A percentile compares a stretch with the other conserved stretches of the same genome.
phyloP scores from a whole-genome alignment of 1,139 yeast species.

The Candida frijolesensis region DNA sequence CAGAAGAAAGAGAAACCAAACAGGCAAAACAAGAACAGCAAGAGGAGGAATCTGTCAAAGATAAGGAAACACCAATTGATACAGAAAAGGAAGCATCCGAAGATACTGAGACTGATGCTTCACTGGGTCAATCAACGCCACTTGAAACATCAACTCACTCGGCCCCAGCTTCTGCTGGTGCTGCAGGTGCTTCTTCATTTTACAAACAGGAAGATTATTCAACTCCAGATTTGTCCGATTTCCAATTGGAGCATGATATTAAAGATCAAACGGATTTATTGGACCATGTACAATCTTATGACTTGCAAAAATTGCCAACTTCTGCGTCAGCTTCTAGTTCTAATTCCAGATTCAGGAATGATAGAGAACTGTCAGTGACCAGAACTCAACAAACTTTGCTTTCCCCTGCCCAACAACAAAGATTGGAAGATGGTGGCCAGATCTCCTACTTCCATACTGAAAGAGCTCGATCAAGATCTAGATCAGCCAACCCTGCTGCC shows the following conservation, averaged over 20 bases:
- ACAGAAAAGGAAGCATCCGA: slow-evolving; percentile 3
- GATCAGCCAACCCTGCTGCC: slow-evolving; percentile 30
- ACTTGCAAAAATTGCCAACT: slow-evolving; percentile 40
- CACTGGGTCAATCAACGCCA: slow-evolving; percentile 1
- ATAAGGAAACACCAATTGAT: slow-evolving; percentile 5
- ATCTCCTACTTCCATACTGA: slow-evolving; percentile 51
- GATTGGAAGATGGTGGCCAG: slow-evolving; percentile 30
- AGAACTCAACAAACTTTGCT: slow-evolving; percentile 4
- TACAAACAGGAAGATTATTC: slow-evolving; percentile 36
- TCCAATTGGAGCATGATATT: slow-evolving; percentile 46
- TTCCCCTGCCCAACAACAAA: slow-evolving; percentile 12
- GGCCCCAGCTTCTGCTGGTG: slow-evolving; percentile 11
- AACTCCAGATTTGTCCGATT: slow-evolving; percentile 51
- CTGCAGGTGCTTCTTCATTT: slow-evolving; percentile 14
- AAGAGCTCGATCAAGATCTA: slow-evolving; percentile 32
- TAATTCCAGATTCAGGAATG: slow-evolving; percentile 4
- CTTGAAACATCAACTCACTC: slow-evolving; percentile 7
- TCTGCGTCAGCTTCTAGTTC: slow-evolving; percentile 3
- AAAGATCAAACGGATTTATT: slow-evolving; percentile 40
- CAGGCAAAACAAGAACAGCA: slow-evolving; percentile 15
- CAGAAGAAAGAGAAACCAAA: slow-evolving; percentile 11
- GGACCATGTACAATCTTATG: slow-evolving; percentile 37
- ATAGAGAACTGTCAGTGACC: neutral
- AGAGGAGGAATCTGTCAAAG: slow-evolving; percentile 19
- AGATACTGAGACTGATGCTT: neutral